Evolutionary conservation across 805 yeast genomes (phyloP).

Genomic region (Candida hungchunana): DNA sequence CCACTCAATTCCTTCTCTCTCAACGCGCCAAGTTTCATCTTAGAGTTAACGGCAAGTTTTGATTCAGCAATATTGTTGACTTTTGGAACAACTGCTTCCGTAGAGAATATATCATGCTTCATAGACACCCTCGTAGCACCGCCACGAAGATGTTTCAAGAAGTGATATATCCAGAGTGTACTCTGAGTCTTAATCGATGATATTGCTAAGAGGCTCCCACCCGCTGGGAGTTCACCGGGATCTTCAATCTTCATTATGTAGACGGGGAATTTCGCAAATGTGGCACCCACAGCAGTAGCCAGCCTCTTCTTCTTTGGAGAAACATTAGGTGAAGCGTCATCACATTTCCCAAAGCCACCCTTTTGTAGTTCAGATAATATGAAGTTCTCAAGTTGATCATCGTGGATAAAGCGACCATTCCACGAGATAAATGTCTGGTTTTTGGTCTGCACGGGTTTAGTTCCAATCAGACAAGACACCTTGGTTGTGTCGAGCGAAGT

Average conservation of each 20-base stretch:
- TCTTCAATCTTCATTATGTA: constrained; percentile 32
- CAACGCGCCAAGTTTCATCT: constrained; percentile 12
- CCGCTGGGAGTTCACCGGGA: no score
- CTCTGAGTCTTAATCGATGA: no score
- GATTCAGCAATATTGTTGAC: no score
- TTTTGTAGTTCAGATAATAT: constrained; percentile 27
- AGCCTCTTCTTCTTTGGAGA: constrained; percentile 25
- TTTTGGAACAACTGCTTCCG: no score
- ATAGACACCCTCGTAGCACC: no score
- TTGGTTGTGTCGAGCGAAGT: constrained; percentile 22
- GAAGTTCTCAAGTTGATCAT: constrained; percentile 11
- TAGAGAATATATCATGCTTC: no score
- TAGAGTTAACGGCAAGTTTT: constrained; percentile 3
- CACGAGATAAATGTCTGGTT: constrained; percentile 42
- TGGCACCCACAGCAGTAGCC: constrained; percentile 29
- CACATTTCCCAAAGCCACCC: constrained; percentile 21
- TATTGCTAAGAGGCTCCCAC: no score
- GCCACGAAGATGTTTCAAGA: no score
- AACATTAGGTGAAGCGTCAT: constrained; percentile 6
- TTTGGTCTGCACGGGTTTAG: constrained; percentile 31
- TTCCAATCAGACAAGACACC: constrained; percentile 39
- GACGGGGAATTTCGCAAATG: constrained; percentile 35
- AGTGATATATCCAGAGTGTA: no score
- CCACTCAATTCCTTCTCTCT: constrained; percentile 13
- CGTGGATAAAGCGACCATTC: constrained; percentile 33